Evolutionary conservation across 1,284 basidiomycete species (phyloP), one percentile per base, ranked within the genome.

Genomic region (Waitea zeae): DNA sequence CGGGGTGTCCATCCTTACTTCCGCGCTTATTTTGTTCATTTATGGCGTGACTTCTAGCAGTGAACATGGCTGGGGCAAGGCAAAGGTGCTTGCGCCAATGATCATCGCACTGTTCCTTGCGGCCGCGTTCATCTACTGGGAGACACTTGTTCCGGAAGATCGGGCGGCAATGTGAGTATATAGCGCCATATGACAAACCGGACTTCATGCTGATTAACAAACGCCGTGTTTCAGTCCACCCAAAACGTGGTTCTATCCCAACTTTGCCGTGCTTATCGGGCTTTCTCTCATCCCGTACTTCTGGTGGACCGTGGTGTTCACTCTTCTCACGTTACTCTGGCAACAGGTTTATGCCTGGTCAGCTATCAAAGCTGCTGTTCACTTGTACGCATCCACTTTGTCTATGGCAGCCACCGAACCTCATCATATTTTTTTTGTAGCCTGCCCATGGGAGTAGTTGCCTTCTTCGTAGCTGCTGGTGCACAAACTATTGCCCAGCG

Each of bases 401-500:
- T 7, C n/a, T 26, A 26, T 26, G 24, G 9, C 24, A 7, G 24
- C 24, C 24, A 26, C 24, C 7, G n/a, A 9, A 26, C n/a, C 7
- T 26, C 24, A 26, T n/a, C 24, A 9, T n/a, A 7, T n/a, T 26
- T n/a, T n/a, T 7, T 7, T n/a, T 26, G 24, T n/a, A 7, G 24
- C n/a, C 37, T 44, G 6, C 43, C 44, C 4, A 19, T 46, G n/a
- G 43, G 38, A 0, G 6, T 46, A 5, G 33, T 36, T 3, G 26
- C 32, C 1, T 35, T 41, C 18, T 19, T 30, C 3, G 19, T 38
- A 5, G 31, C 36, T n/a, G 20, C 38, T 7, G 24, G 17, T 20
- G 13, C 12, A 4, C 31, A 30, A 53, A 12, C 45, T 68, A 30
- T 41, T 12, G 20, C 17, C 28, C 18, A 22, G 7, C 20, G 24